These are phyloP conservation scores for Tulasnella sp. DNA, from an alignment of 768 basidiomycete species.

Conservation along the genomic window DNA sequence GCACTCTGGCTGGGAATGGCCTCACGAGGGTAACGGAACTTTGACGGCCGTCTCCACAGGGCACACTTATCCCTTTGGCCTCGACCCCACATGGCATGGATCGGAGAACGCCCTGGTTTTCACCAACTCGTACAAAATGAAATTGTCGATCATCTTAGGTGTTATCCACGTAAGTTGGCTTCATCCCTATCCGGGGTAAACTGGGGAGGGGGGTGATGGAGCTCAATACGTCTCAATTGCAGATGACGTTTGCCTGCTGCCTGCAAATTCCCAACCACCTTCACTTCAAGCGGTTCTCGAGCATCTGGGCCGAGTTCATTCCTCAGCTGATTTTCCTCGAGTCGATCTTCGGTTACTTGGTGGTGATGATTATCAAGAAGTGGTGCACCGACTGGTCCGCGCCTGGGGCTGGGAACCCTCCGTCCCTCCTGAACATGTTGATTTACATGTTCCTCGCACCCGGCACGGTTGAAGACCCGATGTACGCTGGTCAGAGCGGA, in stretches of 20 bases:
- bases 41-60: conserved; percentile 56
- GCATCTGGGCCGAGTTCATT: conserved; percentile 92
- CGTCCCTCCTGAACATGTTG: conserved; percentile 90
- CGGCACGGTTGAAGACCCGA: conserved; percentile 64
- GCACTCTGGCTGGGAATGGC: conserved; percentile 79
- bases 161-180: conserved; percentile 77
- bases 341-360: conserved; percentile 96
- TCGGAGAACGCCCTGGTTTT: conserved; percentile 89
- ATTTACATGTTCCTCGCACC: conserved; percentile 95
- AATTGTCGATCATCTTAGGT: conserved; percentile 95
- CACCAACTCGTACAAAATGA: conserved; percentile 99
- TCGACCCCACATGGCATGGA: conserved; percentile 94
- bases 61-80: conserved; percentile 81
- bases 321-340: conserved; percentile 97
- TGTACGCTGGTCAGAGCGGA: conserved; percentile 83
- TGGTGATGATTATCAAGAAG: conserved; percentile 92
- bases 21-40: conserved; percentile 50
- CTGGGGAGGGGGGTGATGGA: not conserved
- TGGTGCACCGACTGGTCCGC: conserved; percentile 93
- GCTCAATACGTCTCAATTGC: not conserved
- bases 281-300: conserved; percentile 80
- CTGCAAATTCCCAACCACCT: conserved; percentile 94
- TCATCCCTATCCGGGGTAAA: not conserved
- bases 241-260: conserved; percentile 99
- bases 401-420: conserved; percentile 53